Base-by-base conservation (phyloP, 2,329 filamentous ascomycete genomes). In the Epichloe hybrida region DNA sequence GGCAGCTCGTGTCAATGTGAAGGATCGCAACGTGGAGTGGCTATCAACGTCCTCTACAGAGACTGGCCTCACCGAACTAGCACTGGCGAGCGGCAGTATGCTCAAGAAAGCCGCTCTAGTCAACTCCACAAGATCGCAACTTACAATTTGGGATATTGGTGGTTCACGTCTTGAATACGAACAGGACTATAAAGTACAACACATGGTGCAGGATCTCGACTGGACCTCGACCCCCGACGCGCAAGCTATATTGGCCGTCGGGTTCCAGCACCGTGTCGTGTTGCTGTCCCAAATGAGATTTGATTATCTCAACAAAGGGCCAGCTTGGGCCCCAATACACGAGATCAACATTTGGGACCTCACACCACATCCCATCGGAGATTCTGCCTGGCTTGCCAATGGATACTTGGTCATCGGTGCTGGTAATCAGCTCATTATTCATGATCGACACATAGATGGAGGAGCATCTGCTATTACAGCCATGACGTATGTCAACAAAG, bases 211-310 rank as follows among this genome's bases (percentile, higher is more conserved):
- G 55, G 90, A 95, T 64, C 77, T 96, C 12, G 89, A 95, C 64
- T 96, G 91, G 91, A 91, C 89, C 1, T 91, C 87, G 3, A 95
- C 90, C 0, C 88, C 88, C 0, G 88, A 95, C 63, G 82, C 81
- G 46, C 88, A 95, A 61, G 91, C 87, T 1, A 89, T 96, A 50
- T 72, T 96, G 20, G 88, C 90, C 1, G 87, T 96, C n/a, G 89
- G 90, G 0, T 95, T 95, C 61, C 83, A 84, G n/a, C 86, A 90
- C 56, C 81, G 85, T 51, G 84, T 96, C 5, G 69, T 94, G 34
- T 73, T 96, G 2, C 76, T 95, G 27, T 84, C 86, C 5, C 89
- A 96, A 62, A 82, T 95, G 69, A 84, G 90, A 12, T 96, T 93
- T 61, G 88, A 95, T 65, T 95, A 95, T 62, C 73, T 95, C 17